phyloP scores from a whole-genome alignment of 306 rosid genomes.

The Abrus pulchellus region DNA sequence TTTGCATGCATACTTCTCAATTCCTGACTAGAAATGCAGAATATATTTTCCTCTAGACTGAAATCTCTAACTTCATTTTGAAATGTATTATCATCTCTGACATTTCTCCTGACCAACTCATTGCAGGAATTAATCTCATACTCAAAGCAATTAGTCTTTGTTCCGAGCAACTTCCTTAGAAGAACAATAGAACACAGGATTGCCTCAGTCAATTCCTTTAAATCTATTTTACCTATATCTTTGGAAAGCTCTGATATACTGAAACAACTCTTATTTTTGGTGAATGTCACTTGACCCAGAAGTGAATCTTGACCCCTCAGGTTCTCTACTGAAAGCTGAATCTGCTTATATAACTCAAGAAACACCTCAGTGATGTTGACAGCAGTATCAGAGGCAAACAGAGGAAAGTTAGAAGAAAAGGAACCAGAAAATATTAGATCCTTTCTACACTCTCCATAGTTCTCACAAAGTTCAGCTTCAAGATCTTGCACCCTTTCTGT shows the following conservation, averaged over 20 bases:
- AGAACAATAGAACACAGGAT: slow-evolving; percentile 38
- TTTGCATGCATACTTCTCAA: slow-evolving; percentile 19
- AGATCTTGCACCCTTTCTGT: slow-evolving; percentile 54
- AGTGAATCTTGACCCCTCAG: slow-evolving; percentile 42
- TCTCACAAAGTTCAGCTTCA: slow-evolving; percentile 39
- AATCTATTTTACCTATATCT: slow-evolving; percentile 36
- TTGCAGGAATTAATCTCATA: slow-evolving; percentile 25
- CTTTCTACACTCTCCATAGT: slow-evolving; percentile 29
- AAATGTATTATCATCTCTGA: not conserved
- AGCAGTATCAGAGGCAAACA: slow-evolving; percentile 40
- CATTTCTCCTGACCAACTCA: slow-evolving; percentile 31
- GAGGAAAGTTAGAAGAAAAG: slow-evolving; percentile 36
- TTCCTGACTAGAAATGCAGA: slow-evolving; percentile 32
- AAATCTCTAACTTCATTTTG: slow-evolving; percentile 7
- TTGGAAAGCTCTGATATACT: slow-evolving; percentile 42
- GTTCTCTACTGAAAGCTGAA: slow-evolving; percentile 48
- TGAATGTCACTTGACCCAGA: slow-evolving; percentile 22
- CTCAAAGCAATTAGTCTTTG: slow-evolving; percentile 34
- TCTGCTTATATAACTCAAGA: slow-evolving; percentile 53
- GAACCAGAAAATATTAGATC: slow-evolving; percentile 36
- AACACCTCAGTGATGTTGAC: slow-evolving; percentile 45
- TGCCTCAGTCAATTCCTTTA: slow-evolving; percentile 43
- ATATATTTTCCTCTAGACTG: slow-evolving; percentile 31
- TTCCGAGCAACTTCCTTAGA: slow-evolving; percentile 45
- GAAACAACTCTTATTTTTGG: slow-evolving; percentile 14